phyloP scores from a whole-genome alignment of 305 asterid species.

The Fraxinus angustifolia region DNA sequence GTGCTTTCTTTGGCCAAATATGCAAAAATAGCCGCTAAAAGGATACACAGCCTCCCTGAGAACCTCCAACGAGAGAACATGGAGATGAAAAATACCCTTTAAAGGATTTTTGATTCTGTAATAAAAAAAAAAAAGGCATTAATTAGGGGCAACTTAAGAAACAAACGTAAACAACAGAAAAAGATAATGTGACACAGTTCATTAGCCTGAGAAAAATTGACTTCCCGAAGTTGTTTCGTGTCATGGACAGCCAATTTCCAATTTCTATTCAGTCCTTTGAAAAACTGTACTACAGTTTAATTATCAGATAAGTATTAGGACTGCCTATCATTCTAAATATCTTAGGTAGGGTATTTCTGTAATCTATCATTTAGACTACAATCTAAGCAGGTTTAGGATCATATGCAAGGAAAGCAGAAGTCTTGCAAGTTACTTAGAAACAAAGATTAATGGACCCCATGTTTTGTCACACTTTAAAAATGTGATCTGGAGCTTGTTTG shows the following conservation, averaged over 20 bases:
- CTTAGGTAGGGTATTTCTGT: background rate
- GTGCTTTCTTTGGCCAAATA: slow-evolving; percentile 19
- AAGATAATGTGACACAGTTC: background rate
- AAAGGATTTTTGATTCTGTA: slow-evolving; percentile 62
- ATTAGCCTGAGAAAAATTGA: background rate
- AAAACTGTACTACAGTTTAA: background rate
- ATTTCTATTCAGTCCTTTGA: background rate
- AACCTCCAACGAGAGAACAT: slow-evolving; percentile 89
- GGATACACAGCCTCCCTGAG: slow-evolving; percentile 99
- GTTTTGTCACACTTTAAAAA: background rate
- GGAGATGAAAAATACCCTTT: slow-evolving; percentile 60
- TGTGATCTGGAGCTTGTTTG: background rate
- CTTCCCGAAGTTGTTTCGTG: background rate
- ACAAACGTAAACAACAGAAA: slow-evolving; percentile 11
- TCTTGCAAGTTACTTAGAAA: background rate
- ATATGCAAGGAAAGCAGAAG: background rate
- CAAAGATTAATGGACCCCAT: background rate
- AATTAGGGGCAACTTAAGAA: slow-evolving; percentile 16
- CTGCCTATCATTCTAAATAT: background rate
- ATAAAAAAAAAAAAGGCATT: slow-evolving; percentile 16
- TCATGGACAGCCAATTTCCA: background rate
- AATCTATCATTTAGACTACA: background rate
- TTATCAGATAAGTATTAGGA: background rate
- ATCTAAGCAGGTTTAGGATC: background rate
- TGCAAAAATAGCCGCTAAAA: slow-evolving; percentile 30